phyloP scores from a whole-genome alignment of 371 early-diverging fungal species.

The Batrachochytrium dendrobatidis region DNA sequence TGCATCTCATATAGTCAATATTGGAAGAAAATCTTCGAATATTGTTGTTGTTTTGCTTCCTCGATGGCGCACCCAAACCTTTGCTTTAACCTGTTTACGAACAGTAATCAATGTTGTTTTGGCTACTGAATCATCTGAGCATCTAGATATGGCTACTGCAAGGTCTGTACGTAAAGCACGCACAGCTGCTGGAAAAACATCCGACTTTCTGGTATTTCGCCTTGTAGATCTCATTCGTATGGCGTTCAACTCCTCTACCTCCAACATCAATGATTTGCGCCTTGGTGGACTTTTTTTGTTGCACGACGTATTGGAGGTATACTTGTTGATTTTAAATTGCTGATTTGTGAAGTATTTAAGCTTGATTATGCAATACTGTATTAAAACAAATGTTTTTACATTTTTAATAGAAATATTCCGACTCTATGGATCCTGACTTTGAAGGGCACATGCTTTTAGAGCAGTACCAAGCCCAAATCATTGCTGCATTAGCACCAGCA shows the following conservation, averaged over 20 bases:
- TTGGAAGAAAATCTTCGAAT: slow-evolving; percentile 3
- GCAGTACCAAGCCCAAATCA: slow-evolving; percentile 86
- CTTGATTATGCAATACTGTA: no score
- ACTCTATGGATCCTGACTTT: slow-evolving; percentile 69
- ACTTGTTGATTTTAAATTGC: not conserved
- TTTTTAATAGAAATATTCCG: slow-evolving; percentile 48
- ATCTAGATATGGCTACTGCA: slow-evolving; percentile 63
- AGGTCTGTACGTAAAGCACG: slow-evolving; percentile 48
- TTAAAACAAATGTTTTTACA: no score
- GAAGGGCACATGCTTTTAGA: slow-evolving; percentile 72
- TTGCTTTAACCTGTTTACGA: slow-evolving; percentile 70
- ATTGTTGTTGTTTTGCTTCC: slow-evolving; percentile 55
- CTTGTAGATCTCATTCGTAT: slow-evolving; percentile 76
- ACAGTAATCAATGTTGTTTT: slow-evolving; percentile 55
- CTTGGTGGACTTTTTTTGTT: slow-evolving; percentile 68
- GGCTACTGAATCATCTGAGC: slow-evolving; percentile 52
- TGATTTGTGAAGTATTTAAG: no score
- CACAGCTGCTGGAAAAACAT: slow-evolving; percentile 25
- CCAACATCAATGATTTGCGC: slow-evolving; percentile 68
- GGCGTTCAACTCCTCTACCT: slow-evolving; percentile 81
- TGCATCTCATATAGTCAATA: not conserved
- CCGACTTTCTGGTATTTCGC: slow-evolving; percentile 68
- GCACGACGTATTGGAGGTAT: slow-evolving; percentile 59
- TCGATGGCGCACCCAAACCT: slow-evolving; percentile 79
- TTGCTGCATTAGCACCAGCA: slow-evolving; percentile 80